Percentiles rank a stretch among this genome's conserved stretches.
Evolutionary conservation across 2,329 filamentous ascomycete species (phyloP).

Genomic region (Penicillium frequentans): DNA sequence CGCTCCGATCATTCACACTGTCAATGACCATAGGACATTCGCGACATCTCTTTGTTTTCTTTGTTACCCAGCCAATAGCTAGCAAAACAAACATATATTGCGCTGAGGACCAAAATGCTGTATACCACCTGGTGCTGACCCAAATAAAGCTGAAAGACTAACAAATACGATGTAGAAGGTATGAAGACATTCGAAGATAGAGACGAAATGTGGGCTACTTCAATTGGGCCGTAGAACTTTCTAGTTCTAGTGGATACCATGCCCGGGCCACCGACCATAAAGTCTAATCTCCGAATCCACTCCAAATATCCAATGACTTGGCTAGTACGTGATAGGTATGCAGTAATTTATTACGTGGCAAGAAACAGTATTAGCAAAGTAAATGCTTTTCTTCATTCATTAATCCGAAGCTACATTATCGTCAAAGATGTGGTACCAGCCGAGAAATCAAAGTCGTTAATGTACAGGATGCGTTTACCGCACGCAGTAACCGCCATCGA

Average conservation of each 20-base stretch:
- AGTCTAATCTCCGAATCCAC: no score
- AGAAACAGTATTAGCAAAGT: neutral
- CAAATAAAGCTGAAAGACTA: neutral
- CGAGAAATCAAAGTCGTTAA: neutral
- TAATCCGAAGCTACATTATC: neutral
- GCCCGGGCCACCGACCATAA: no score
- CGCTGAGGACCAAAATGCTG: no score
- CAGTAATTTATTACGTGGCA: neutral
- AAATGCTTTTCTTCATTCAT: neutral
- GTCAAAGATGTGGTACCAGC: neutral
- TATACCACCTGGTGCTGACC: no score
- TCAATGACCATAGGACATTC: neutral
- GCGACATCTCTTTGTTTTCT: neutral
- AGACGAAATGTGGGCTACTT: no score
- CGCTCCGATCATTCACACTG: neutral
- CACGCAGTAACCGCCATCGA: conserved; percentile 52
- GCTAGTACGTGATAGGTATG: neutral
- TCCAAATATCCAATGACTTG: no score
- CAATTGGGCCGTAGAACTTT: no score
- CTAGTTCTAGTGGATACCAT: no score
- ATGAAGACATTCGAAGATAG: no score
- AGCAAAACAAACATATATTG: neutral
- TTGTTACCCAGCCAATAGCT: neutral
- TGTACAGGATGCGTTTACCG: conserved; percentile 31
- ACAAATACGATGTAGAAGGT: neutral